These are phyloP conservation scores for Penicillium longicatenatum DNA, from an alignment of 495 filamentous ascomycete genomes.

Conservation along the genomic window DNA sequence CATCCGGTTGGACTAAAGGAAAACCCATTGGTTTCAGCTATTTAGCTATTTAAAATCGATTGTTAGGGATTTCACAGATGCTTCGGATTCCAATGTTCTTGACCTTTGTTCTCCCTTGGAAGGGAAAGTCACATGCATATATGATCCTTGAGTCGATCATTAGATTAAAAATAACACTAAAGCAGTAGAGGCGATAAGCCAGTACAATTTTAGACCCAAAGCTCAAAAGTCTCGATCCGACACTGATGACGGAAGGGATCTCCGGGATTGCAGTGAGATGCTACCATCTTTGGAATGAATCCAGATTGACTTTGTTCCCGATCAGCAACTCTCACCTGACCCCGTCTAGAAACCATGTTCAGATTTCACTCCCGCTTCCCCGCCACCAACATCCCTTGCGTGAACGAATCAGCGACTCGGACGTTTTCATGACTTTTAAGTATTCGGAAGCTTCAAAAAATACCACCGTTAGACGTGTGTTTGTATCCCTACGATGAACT, in stretches of 20 bases:
- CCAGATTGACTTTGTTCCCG: constrained; percentile 19
- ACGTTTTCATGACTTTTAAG: neutral
- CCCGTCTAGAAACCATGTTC: constrained; percentile 23
- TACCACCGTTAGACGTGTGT: constrained; percentile 5
- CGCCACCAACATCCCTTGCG: constrained; percentile 27
- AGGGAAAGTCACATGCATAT: neutral
- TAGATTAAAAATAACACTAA: neutral
- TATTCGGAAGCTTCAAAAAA: constrained; percentile 6
- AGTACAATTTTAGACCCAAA: neutral
- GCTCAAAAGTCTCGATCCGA: neutral
- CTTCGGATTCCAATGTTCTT: neutral
- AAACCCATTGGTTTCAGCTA: constrained; percentile 20
- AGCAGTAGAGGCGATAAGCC: neutral
- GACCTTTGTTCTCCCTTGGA: neutral
- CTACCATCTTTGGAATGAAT: constrained; percentile 4
- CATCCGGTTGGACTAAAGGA: constrained; percentile 24
- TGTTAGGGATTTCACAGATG: neutral
- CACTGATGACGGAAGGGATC: neutral
- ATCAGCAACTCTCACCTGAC: constrained; percentile 25
- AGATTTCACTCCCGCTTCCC: constrained; percentile 24
- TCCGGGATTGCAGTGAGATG: neutral
- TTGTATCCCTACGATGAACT: neutral
- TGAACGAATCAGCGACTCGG: constrained; percentile 19
- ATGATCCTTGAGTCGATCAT: neutral
- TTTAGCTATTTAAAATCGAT: neutral